Conservation (phyloP, 2,329 filamentous ascomycete genomes). For the Curvularia verruculosa region DNA sequence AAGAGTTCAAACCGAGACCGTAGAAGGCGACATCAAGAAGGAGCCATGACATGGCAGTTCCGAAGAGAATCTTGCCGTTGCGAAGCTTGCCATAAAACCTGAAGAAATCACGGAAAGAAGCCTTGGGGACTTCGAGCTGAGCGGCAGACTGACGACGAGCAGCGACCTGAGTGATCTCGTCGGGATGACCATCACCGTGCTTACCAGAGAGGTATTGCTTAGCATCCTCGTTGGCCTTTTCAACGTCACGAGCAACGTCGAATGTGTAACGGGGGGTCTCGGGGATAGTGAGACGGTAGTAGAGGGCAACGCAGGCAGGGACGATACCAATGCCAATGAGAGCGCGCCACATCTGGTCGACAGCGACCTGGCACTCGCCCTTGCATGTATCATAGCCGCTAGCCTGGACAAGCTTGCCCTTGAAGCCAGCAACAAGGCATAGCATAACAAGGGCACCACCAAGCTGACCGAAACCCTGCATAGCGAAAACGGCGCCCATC, state of each 20-base stretch:
- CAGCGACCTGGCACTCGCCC: conserved; percentile 38
- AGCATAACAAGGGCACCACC: conserved; percentile 47
- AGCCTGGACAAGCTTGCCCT: conserved; percentile 31
- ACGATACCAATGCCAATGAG: conserved; percentile 51
- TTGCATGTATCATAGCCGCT: conserved; percentile 34
- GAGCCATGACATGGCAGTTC: conserved; percentile 80
- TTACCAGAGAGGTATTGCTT: conserved; percentile 75
- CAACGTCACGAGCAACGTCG: conserved; percentile 49
- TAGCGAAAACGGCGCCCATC: conserved; percentile 53
- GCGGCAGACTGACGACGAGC: conserved; percentile 61
- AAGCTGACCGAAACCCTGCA: conserved; percentile 53
- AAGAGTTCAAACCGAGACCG: conserved; percentile 73
- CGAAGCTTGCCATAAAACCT: conserved; percentile 73
- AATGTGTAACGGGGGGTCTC: conserved; percentile 53
- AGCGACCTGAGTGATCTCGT: conserved; percentile 69
- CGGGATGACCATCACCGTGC: conserved; percentile 64
- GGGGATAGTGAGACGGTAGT: conserved; percentile 52
- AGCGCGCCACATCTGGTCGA: conserved; percentile 52
- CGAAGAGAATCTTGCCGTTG: conserved; percentile 73
- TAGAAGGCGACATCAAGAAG: conserved; percentile 64
- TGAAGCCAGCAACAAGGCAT: conserved; percentile 41
- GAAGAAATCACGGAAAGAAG: conserved; percentile 74
- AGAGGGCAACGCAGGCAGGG: conserved; percentile 51
- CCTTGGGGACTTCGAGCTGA: conserved; percentile 69
- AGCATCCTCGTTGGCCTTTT: conserved; percentile 69